These are phyloP conservation scores for Berkeleyomyces basicola DNA, from an alignment of 2,329 filamentous ascomycete genomes.

Conservation along the genomic window DNA sequence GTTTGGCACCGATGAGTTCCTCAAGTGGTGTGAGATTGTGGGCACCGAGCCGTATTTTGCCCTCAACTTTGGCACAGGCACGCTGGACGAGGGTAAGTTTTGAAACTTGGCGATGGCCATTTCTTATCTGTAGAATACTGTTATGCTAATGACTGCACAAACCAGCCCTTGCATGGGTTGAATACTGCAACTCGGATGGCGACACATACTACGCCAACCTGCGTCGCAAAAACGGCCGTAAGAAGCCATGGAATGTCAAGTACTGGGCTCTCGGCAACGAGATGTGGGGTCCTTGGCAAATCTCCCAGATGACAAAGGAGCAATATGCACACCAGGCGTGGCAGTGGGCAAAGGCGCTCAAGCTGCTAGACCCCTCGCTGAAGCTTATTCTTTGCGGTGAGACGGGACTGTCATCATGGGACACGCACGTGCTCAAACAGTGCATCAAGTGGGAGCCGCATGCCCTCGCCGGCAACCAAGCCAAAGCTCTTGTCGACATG, in stretches of 20 bases:
- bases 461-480: slow-evolving; percentile 21
- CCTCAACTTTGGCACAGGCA: slow-evolving; percentile 68
- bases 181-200: slow-evolving; percentile 68
- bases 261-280: slow-evolving; percentile 80
- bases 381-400: slow-evolving; percentile 59
- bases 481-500: slow-evolving; percentile 48
- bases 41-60: slow-evolving; percentile 64
- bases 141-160: neutral
- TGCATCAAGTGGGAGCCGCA: slow-evolving; percentile 33
- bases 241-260: slow-evolving; percentile 64
- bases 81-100: slow-evolving; percentile 23
- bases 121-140: neutral
- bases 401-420: slow-evolving; percentile 53
- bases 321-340: slow-evolving; percentile 51
- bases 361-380: slow-evolving; percentile 53
- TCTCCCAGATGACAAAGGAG: slow-evolving; percentile 51
- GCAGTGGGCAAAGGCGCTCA: slow-evolving; percentile 57
- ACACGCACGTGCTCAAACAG: slow-evolving; percentile 54
- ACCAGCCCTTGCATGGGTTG: slow-evolving; percentile 53
- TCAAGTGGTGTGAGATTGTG: slow-evolving; percentile 60
- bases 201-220: slow-evolving; percentile 73
- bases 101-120: too few species aligned
- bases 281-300: slow-evolving; percentile 49
- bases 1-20: slow-evolving; percentile 76
- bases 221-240: slow-evolving; percentile 55